Percentiles rank a stretch among this genome's conserved stretches.
Conservation (phyloP, 2,329 filamentous ascomycete species). For the Aureobasidium mangrovei region DNA sequence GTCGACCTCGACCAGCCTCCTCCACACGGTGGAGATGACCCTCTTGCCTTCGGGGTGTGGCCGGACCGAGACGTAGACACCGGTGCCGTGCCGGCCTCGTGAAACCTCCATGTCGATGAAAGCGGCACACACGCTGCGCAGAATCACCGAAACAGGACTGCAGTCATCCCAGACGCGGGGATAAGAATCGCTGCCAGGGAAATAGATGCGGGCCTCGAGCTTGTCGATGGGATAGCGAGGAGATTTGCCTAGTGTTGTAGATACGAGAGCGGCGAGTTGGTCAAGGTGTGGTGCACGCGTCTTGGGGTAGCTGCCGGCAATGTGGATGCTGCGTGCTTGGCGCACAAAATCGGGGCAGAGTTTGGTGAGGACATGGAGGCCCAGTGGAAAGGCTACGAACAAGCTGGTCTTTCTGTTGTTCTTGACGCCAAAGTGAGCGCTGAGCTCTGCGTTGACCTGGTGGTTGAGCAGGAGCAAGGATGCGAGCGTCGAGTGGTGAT, state of each 20-base stretch:
- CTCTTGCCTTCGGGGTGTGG: slow-evolving; percentile 16
- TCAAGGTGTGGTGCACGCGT: slow-evolving; percentile 19
- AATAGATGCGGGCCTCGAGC: slow-evolving; percentile 33
- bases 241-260: slow-evolving; percentile 24
- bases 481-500: slow-evolving; percentile 11
- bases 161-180: slow-evolving; percentile 32
- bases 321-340: slow-evolving; percentile 33
- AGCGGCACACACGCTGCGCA: slow-evolving; percentile 31
- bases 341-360: slow-evolving; percentile 32
- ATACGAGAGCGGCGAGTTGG: slow-evolving; percentile 28
- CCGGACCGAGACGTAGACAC: slow-evolving; percentile 24
- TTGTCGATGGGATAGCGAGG: slow-evolving; percentile 22
- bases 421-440: slow-evolving; percentile 24
- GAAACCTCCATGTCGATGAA: slow-evolving; percentile 30
- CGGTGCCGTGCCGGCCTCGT: slow-evolving; percentile 26
- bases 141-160: slow-evolving; percentile 29
- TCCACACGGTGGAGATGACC: slow-evolving; percentile 25
- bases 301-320: slow-evolving; percentile 31
- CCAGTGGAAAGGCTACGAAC: slow-evolving; percentile 33
- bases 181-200: slow-evolving; percentile 31
- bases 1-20: slow-evolving; percentile 23
- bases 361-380: slow-evolving; percentile 32
- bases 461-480: slow-evolving; percentile 22
- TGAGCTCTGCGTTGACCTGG: slow-evolving; percentile 29
- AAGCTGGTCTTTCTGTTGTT: slow-evolving; percentile 29